Base-by-base conservation (phyloP, 2,329 filamentous ascomycete species). In the Ampelomyces quisqualis region DNA sequence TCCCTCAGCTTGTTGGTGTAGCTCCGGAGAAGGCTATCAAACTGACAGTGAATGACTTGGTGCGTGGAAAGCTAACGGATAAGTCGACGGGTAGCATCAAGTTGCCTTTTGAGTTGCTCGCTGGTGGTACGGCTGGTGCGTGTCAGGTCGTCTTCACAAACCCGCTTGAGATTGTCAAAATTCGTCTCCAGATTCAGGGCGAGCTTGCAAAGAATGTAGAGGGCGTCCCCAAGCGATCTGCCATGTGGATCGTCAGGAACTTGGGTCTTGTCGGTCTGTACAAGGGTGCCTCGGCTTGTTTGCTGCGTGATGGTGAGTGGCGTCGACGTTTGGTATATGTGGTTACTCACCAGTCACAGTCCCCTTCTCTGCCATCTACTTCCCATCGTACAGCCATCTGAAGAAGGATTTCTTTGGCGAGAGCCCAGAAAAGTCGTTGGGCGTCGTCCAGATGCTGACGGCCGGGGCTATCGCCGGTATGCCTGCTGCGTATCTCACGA, bases 21-120 rank as follows among this genome's bases (percentile, higher is more conserved):
- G 93, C 93, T n/a, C 93, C 93, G 2, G 93, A 98, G 70, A 98
- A 98, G 77, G 93, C 93, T 57, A 98, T 98, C 75, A 98, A 98
- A 76, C 81, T 98, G 50, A 98, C 93, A 0, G 90, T 98, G 62
- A 98, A 98, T 71, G 93, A 98, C 65, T 73, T 98, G 39, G 89
- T 94, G 15, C 85, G 93, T 62, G 78, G 80, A 7, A 77, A 79
- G 53, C 85, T 90, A 62, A 86, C 84, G 3, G 84, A 89, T 60
- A 80, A 82, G 62, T 80, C 88, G 49, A 82, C 79, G 28, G 85
- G 86, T 34, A 75, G 81, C 44, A 95, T 98, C 62, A 78, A 76
- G 62, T 71, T 81, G 57, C 73, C 75, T 20, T 75, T 83, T 47
- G 93, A 98, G 72, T 74, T 97, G 46, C 51, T 98, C 31, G 87